phyloP scores from a whole-genome alignment of 1,284 basidiomycete genomes.

The Phylloporus gajari region DNA sequence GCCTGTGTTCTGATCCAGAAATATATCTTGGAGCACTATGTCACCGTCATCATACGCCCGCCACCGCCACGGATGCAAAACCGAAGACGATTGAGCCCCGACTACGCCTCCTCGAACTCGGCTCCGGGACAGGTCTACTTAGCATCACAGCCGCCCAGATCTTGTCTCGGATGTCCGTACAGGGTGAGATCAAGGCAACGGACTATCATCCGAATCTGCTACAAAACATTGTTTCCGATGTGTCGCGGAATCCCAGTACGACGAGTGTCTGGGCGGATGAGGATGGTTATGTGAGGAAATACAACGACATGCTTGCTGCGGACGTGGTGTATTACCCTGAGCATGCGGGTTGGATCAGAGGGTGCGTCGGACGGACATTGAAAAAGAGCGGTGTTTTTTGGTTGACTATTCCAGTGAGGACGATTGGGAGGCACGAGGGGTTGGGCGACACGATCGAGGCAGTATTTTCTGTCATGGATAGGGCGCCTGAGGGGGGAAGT shows the following conservation, averaged over 20 bases:
- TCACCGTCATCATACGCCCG: not conserved
- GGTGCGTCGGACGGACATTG: constrained; percentile 64
- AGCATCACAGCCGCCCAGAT: constrained; percentile 78
- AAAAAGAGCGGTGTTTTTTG: constrained; percentile 65
- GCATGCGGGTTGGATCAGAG: constrained; percentile 74
- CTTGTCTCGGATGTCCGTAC: constrained; percentile 41
- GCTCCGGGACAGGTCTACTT: constrained; percentile 87
- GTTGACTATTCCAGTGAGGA: constrained; percentile 76
- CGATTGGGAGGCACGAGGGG: constrained; percentile 52
- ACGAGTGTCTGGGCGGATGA: constrained; percentile 64
- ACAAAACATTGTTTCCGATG: constrained; percentile 75
- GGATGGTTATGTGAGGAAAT: constrained; percentile 47
- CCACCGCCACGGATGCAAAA: not conserved
- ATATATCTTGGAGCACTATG: constrained; percentile 50
- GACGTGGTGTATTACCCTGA: constrained; percentile 78
- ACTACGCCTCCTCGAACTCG: constrained; percentile 79
- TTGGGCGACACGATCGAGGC: too few relatives aligned
- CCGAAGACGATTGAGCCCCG: constrained; percentile 1
- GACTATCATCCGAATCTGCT: constrained; percentile 86
- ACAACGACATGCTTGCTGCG: constrained; percentile 71
- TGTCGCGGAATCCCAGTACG: constrained; percentile 36
- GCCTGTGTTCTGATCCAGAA: constrained; percentile 56
- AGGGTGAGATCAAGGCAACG: constrained; percentile 69
- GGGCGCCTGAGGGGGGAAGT: too few relatives aligned
- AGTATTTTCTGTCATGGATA: too few relatives aligned